Base-by-base conservation (phyloP, 768 basidiomycete genomes). In the Suillus hirtellus region DNA sequence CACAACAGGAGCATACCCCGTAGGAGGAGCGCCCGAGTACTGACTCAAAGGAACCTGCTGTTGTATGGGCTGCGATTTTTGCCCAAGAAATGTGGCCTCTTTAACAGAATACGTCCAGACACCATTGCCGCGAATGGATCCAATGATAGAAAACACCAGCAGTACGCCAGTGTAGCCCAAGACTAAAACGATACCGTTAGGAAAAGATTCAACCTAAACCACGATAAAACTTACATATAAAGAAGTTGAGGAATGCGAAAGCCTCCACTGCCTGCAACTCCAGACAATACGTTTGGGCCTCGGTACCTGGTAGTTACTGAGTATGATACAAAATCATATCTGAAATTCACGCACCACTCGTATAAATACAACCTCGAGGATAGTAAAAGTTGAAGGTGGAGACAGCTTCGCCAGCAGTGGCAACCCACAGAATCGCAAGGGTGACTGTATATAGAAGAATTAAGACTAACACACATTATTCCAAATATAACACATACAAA, bases 371-470 rank as follows among this genome's bases (percentile, higher is more conserved):
- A 5, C 66, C 68, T 14, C 35, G 38, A 8, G 65, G 60, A 60
- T 68, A 70, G 46, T 11, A 46, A n/a, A 60, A 7, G 12, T 9
- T 17, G 5, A 7, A 58, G 2, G 35, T 8, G n/a, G 60, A 11
- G 15, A 69, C 71, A 2, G 78, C 60, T 43, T 73, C 66, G 4
- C 70, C 75, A 4, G 67, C 81, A 34, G 72, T 67, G 17, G 78
- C 74, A 31, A 81, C 72, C 81, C 77, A 82, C 38, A 81, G 66
- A 46, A 80, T 59, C 69, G 72, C 76, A 31, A 82, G 71, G 53
- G 75, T 6, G 24, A 62, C 78, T 77, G 60, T 14, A 14, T 35
- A 53, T 15, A 37, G 50, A 58, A 59, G 10, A 1, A 43, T 37
- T 59, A 40, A 6, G 52, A 35, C 14, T 17, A 21, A 15, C 14